These are phyloP conservation scores for Groenewaldozyma tartarivorans DNA, from an alignment of 805 yeast genomes.

Conservation along the genomic window DNA sequence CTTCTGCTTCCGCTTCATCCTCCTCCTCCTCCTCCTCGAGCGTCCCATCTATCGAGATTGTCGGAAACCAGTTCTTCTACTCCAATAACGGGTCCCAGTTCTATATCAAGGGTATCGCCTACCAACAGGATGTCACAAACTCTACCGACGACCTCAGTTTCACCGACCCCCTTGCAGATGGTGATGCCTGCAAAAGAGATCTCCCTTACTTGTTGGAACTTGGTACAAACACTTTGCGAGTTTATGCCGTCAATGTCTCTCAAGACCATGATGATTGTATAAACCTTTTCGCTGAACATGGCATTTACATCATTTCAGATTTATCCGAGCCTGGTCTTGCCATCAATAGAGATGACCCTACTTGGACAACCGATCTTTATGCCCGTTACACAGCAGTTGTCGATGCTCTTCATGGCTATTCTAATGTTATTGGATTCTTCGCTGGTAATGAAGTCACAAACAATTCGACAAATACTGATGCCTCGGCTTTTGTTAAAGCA, in stretches of 20 bases:
- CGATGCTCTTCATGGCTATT: slow-evolving; percentile 66
- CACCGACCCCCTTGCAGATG: slow-evolving; percentile 71
- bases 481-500: slow-evolving; percentile 93
- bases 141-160: slow-evolving; percentile 55
- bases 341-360: slow-evolving; percentile 66
- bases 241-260: slow-evolving; percentile 72
- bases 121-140: slow-evolving; percentile 57
- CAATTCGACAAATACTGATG: slow-evolving; percentile 67
- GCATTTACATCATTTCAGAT: slow-evolving; percentile 87
- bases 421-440: slow-evolving; percentile 84
- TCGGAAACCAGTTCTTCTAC: slow-evolving; percentile 71
- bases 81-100: slow-evolving; percentile 69
- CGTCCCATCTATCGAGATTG: slow-evolving; percentile 46
- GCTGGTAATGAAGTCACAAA: slow-evolving; percentile 97
- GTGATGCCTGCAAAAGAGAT: slow-evolving; percentile 65
- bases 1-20: slow-evolving; percentile 5
- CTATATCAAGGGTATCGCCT: slow-evolving; percentile 80
- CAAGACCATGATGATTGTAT: slow-evolving; percentile 70
- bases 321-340: slow-evolving; percentile 77
- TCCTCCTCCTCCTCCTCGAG: slow-evolving; percentile 20
- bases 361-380: slow-evolving; percentile 65
- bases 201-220: slow-evolving; percentile 63
- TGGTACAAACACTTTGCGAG: slow-evolving; percentile 71
- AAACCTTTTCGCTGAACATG: slow-evolving; percentile 66
- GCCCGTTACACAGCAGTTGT: slow-evolving; percentile 74